phyloP scores from a whole-genome alignment of 768 basidiomycete genomes.

The Russula dissimulans region DNA sequence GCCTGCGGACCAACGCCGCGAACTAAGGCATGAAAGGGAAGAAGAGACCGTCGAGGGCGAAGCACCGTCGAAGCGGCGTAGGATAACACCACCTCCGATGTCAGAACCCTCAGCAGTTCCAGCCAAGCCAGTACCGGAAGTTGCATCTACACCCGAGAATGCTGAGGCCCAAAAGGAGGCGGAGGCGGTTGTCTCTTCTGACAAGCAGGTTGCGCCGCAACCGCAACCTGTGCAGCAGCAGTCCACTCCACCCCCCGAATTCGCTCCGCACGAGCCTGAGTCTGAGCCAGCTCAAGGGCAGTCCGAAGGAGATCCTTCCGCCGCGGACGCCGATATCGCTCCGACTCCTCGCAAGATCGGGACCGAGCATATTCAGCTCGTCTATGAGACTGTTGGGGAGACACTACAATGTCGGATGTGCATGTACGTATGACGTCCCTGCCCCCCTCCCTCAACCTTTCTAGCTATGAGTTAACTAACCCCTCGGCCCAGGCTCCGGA shows the following conservation, averaged over 20 bases:
- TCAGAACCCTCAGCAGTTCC: not conserved
- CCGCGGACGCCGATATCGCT: not conserved
- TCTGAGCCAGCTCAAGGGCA: not conserved
- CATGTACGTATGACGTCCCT: conserved; percentile 4
- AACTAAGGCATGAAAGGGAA: conserved; percentile 1
- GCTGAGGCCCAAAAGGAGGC: not conserved
- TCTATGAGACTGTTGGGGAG: conserved; percentile 4
- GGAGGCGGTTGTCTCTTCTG: not conserved
- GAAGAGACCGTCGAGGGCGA: not conserved
- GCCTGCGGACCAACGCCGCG: not conserved
- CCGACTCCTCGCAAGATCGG: conserved; percentile 5
- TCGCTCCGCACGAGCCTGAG: not conserved
- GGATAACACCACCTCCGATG: not conserved
- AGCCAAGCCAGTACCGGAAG: not conserved
- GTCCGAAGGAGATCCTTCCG: not conserved
- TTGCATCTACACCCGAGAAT: not conserved
- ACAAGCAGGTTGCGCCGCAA: not conserved
- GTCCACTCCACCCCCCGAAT: not conserved
- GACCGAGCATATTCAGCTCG: conserved; percentile 15
- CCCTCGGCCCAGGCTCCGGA: not conserved
- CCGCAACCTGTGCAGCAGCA: not conserved
- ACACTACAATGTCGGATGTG: conserved; percentile 16
- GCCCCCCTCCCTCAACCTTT: not conserved
- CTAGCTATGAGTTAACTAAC: not conserved
- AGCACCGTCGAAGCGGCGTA: conserved; percentile 4